Evolutionary conservation across 1,284 basidiomycete species (phyloP), one percentile per base, ranked within the genome.

Genomic region (Leccinum pachyderme): DNA sequence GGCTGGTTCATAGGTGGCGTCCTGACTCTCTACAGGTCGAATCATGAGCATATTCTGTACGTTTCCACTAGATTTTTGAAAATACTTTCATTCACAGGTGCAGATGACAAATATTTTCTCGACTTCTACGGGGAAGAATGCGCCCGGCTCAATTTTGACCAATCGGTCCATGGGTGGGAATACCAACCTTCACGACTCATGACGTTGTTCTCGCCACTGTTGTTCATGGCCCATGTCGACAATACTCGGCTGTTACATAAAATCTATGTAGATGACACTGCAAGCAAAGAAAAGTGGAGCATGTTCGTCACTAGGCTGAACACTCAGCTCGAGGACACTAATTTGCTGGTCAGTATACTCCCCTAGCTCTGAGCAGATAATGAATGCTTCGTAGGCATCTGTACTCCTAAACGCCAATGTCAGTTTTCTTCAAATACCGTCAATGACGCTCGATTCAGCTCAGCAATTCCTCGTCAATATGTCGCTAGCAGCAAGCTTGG

Each of bases 111-210:
- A 37, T 73, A 73, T 31, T 83, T 81, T 60, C 28, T 79, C 5
- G 75, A 86, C 57, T 79, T 77, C 57, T 64, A 82, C 25, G 85
- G 83, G 1, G 76, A 83, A 61, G 66, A 73, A 0, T 74, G 74
- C 31, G 81, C 79, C 0, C 80, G 85, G 0, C 72, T 83, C 5
- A 66, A 73, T 37, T 72, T 73, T 6, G 69, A 77, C 48, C 75
- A 79, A 57, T 75, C 75, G 1, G 65, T 82, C 2, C 62, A 72
- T 60, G 73, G 59, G 59, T 72, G 52, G 61, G 57, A 29, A 51
- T 59, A 60, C 50, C 59, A 56, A 13, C 67, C 71, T 18, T 74
- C 77, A 4, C 51, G 50, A 2, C 57, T 72, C 5, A 72, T 80
- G 57, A 57, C 28, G 6, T 9, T 71, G 0, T 28, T 75, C 4